phyloP scores from a whole-genome alignment of 2,329 filamentous ascomycete genomes.

The Xylariaceae sp. region DNA sequence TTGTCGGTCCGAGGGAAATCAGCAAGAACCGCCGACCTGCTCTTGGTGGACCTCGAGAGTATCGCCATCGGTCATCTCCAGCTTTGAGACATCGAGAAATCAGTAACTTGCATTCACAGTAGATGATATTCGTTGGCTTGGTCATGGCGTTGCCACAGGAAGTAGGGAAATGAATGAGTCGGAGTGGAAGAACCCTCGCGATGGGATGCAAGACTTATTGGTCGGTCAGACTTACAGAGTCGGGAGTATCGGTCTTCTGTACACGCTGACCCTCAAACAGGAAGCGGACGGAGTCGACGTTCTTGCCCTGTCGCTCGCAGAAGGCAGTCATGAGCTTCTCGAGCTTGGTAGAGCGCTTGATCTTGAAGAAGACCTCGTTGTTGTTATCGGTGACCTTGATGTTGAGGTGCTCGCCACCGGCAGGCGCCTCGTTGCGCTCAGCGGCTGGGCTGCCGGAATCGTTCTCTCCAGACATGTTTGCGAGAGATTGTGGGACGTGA shows the following conservation, averaged over 20 bases:
- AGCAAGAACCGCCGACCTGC: slow-evolving; percentile 73
- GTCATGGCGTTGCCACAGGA: neutral
- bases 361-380: slow-evolving; percentile 99
- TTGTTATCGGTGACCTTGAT: slow-evolving; percentile 99
- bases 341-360: slow-evolving; percentile 92
- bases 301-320: slow-evolving; percentile 93
- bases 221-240: slow-evolving; percentile 71
- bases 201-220: neutral
- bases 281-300: slow-evolving; percentile 79
- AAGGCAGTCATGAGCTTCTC: slow-evolving; percentile 99
- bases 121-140: neutral
- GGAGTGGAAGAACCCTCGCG: neutral
- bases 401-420: slow-evolving; percentile 77
- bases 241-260: slow-evolving; percentile 83
- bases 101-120: slow-evolving; percentile 3
- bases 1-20: too few species aligned
- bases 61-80: slow-evolving; percentile 96
- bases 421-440: slow-evolving; percentile 39
- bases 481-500: neutral
- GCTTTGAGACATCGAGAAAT: slow-evolving; percentile 49
- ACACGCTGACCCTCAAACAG: slow-evolving; percentile 95
- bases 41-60: slow-evolving; percentile 97
- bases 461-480: slow-evolving; percentile 50
- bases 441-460: slow-evolving; percentile 48
- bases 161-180: neutral